Percentiles rank a stretch among this genome's conserved stretches.
phyloP scores from a whole-genome alignment of 208 protist species.

The Zelonia costaricensis region DNA sequence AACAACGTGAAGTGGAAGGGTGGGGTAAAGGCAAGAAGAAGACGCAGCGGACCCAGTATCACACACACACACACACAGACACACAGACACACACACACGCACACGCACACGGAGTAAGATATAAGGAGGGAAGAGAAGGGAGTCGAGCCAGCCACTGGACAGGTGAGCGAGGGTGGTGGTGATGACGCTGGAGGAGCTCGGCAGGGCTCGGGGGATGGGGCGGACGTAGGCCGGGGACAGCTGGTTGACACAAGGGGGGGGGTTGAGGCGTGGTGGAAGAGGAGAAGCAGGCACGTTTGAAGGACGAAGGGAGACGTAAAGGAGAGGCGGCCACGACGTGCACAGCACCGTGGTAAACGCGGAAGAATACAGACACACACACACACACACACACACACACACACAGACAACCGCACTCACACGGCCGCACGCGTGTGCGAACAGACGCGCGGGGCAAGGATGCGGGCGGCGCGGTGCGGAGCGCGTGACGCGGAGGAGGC shows the following conservation, averaged over 20 bases:
- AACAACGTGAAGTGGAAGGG: constrained; percentile 1
- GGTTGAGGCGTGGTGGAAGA: no score
- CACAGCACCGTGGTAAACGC: not conserved
- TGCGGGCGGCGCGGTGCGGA: not conserved
- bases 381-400: not conserved
- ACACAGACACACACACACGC: not conserved
- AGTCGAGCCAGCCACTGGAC: not conserved
- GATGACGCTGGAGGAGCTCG: no score
- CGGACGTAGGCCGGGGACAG: no score
- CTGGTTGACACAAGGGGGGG: no score
- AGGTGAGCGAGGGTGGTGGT: no score
- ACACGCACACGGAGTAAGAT: not conserved
- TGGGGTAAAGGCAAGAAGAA: constrained; percentile 3
- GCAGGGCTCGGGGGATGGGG: no score
- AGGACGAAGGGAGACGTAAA: not conserved
- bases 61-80: constrained; percentile 3
- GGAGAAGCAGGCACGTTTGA: no score
- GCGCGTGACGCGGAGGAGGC: not conserved
- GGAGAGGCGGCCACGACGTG: no score
- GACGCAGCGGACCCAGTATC: not conserved
- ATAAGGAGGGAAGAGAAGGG: not conserved
- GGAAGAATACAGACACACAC: not conserved
- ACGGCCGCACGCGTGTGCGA: not conserved
- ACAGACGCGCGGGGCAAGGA: not conserved
- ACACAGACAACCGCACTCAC: not conserved